Conservation (phyloP, 2,329 filamentous ascomycete species). For the Aspergillus oerlinghausenensis region DNA sequence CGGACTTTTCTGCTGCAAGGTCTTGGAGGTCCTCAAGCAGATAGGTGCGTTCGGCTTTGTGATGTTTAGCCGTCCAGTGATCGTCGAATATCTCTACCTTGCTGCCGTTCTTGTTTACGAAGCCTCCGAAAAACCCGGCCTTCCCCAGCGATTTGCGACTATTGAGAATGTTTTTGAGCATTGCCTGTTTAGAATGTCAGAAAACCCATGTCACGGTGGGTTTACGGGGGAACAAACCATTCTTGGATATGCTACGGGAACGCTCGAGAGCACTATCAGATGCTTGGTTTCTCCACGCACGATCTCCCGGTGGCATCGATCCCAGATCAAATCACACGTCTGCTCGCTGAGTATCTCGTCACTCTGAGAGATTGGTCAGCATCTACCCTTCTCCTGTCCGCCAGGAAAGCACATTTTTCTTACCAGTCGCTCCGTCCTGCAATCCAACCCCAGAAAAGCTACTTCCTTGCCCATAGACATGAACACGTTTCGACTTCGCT, state of each 20-base stretch:
- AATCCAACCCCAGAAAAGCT: constrained; percentile 81
- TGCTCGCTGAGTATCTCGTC: constrained; percentile 74
- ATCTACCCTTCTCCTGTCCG: background rate
- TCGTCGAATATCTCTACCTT: constrained; percentile 91
- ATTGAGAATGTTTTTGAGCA: constrained; percentile 67
- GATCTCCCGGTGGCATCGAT: constrained; percentile 77
- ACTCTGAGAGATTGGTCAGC: constrained; percentile 41
- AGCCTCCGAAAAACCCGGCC: constrained; percentile 70
- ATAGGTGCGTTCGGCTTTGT: constrained; percentile 83
- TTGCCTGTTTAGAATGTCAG: constrained; percentile 48
- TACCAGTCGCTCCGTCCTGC: constrained; percentile 78
- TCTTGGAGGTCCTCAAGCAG: constrained; percentile 90
- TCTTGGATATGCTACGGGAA: constrained; percentile 77
- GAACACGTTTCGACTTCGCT: constrained; percentile 80
- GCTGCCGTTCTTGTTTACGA: constrained; percentile 86
- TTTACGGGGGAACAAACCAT: constrained; percentile 51
- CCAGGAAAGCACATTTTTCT: constrained; percentile 1
- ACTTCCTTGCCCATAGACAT: constrained; percentile 75
- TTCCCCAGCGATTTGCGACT: constrained; percentile 84
- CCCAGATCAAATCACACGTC: constrained; percentile 82
- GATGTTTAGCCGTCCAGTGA: constrained; percentile 94
- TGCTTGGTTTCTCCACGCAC: constrained; percentile 82
- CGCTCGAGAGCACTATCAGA: constrained; percentile 77
- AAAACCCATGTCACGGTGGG: constrained; percentile 27
- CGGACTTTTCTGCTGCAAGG: constrained; percentile 84